Conservation (phyloP, 371 early-diverging fungal species). For the Chytridium lagenaria region DNA sequence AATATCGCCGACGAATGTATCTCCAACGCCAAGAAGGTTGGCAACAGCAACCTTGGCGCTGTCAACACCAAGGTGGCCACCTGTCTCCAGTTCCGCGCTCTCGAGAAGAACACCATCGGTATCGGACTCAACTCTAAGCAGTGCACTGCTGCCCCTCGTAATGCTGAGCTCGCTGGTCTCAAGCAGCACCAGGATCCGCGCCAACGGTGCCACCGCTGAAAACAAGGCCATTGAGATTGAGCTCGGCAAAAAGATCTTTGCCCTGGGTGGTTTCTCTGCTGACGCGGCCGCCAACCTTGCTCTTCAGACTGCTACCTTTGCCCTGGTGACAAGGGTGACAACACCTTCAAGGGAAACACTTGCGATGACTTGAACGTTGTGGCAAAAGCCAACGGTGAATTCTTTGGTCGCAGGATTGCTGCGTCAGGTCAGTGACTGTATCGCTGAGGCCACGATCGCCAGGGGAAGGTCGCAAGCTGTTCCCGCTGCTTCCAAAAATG, state of each 20-base stretch:
- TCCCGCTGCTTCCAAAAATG: conserved; percentile 6
- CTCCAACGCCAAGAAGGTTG: conserved; percentile 19
- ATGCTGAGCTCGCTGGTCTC: conserved; percentile 17
- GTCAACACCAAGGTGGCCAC: not conserved
- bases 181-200: conserved; percentile 31
- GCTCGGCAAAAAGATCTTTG: conserved; percentile 8
- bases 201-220: not conserved
- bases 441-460: conserved; percentile 18
- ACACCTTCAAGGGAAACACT: conserved; percentile 9
- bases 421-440: conserved; percentile 26
- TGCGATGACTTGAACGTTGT: conserved; percentile 15
- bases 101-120: conserved; percentile 28
- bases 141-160: conserved; percentile 18
- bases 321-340: conserved; percentile 9
- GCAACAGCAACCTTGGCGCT: no score
- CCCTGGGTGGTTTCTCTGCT: conserved; percentile 19
- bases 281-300: conserved; percentile 26
- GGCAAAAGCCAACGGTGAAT: not conserved
- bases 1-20: conserved; percentile 23
- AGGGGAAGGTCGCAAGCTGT: not conserved
- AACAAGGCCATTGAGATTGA: conserved; percentile 22
- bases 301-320: conserved; percentile 29
- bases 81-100: conserved; percentile 25
- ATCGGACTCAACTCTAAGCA: conserved; percentile 12
- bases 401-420: conserved; percentile 17